These are phyloP conservation scores for Saccharomycopsis sp. DNA, from an alignment of 805 yeast genomes.

Conservation along the genomic window DNA sequence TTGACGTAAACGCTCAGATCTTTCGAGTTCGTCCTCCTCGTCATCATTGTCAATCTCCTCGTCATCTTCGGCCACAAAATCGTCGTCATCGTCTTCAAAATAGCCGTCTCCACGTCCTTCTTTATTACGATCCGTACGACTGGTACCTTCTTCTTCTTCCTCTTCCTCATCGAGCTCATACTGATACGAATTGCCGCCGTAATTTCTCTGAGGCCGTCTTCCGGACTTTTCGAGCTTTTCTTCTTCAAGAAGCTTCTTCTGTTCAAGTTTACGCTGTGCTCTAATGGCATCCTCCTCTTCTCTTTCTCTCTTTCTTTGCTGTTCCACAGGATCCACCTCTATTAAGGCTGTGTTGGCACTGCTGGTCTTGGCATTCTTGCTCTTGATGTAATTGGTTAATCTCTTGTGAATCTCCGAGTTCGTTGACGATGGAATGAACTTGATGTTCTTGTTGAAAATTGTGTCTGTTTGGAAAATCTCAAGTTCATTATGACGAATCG, in stretches of 20 bases:
- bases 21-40: slow-evolving; percentile 25
- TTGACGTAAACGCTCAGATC: slow-evolving; percentile 19
- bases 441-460: slow-evolving; percentile 56
- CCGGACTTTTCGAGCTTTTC: slow-evolving; percentile 13
- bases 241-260: slow-evolving; percentile 28
- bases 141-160: slow-evolving; percentile 10
- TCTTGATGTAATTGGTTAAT: slow-evolving; percentile 60
- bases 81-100: slow-evolving; percentile 22
- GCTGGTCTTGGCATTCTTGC: slow-evolving; percentile 32
- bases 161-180: slow-evolving; percentile 11
- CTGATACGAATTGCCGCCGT: not conserved
- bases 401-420: slow-evolving; percentile 74
- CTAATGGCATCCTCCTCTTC: slow-evolving; percentile 57
- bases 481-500: slow-evolving; percentile 62
- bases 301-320: slow-evolving; percentile 60
- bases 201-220: not conserved
- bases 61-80: slow-evolving; percentile 22
- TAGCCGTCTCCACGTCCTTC: slow-evolving; percentile 8
- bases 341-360: slow-evolving; percentile 36
- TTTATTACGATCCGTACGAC: no score
- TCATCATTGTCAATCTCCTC: slow-evolving; percentile 20
- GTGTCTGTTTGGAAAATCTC: slow-evolving; percentile 67
- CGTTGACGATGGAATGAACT: slow-evolving; percentile 88
- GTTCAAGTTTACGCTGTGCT: slow-evolving; percentile 57
- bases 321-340: slow-evolving; percentile 61